A percentile compares a stretch with the other conserved stretches of the same genome.
Conservation (phyloP, 352 stramenopile genomes). For the Globisporangium emineosum region DNA sequence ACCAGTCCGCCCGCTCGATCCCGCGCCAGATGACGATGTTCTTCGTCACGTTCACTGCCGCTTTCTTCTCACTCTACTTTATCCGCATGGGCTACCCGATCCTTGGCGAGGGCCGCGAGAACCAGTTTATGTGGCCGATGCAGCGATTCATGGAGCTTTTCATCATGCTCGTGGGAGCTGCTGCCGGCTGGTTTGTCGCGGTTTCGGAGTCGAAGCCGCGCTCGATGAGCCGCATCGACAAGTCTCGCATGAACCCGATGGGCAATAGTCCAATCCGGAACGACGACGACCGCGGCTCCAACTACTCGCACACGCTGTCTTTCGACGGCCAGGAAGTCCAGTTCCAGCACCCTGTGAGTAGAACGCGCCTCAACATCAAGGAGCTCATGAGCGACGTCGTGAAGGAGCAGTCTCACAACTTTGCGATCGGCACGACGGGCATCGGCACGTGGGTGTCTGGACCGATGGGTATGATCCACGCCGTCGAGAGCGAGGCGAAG, state of each 20-base stretch:
- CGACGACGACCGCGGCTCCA: conserved; percentile 41
- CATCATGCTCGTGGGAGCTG: conserved; percentile 66
- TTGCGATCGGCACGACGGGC: conserved; percentile 72
- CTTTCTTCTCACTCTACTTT: conserved; percentile 66
- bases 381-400: conserved; percentile 75
- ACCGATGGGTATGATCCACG: conserved; percentile 78
- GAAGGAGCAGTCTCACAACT: conserved; percentile 86
- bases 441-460: conserved; percentile 83
- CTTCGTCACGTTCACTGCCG: conserved; percentile 76
- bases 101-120: conserved; percentile 45
- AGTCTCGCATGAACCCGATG: conserved; percentile 54
- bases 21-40: conserved; percentile 74
- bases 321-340: conserved; percentile 75
- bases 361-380: conserved; percentile 70
- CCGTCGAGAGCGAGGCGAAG: conserved; percentile 65
- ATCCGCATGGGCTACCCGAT: conserved; percentile 74
- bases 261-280: conserved; percentile 34
- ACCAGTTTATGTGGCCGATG: conserved; percentile 82
- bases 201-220: conserved; percentile 64
- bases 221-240: conserved; percentile 74
- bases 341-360: conserved; percentile 72
- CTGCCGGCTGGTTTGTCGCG: conserved; percentile 55
- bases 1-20: conserved; percentile 63
- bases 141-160: conserved; percentile 75
- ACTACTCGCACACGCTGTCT: conserved; percentile 77